Conservation (phyloP, 1,284 basidiomycete species). For the Pterulicium gracile region DNA sequence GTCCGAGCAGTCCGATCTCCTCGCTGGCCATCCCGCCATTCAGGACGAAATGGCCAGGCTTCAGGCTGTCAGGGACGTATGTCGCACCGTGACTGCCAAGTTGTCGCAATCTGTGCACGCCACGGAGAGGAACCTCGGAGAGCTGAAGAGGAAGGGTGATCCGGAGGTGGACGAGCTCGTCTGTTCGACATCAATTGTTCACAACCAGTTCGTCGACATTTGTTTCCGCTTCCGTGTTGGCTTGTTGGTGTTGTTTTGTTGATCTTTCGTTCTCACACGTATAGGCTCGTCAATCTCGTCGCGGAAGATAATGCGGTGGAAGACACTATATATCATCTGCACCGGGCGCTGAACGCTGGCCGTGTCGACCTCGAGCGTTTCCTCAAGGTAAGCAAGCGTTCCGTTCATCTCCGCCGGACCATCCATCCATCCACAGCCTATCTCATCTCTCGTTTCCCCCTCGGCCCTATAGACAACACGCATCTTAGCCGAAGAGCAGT, state of each 20-base stretch:
- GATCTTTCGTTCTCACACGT: constrained; percentile 6
- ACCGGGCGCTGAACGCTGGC: constrained; percentile 86
- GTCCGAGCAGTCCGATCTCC: constrained; percentile 74
- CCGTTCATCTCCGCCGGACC: too few relatives aligned
- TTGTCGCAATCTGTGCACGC: constrained; percentile 50
- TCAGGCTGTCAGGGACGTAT: constrained; percentile 90
- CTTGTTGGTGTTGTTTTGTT: constrained; percentile 7
- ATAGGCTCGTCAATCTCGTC: constrained; percentile 84
- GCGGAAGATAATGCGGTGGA: constrained; percentile 99
- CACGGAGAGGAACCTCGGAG: constrained; percentile 58
- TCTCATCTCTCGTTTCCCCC: constrained; percentile 4
- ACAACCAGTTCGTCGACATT: constrained; percentile 73
- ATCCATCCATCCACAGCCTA: too few relatives aligned
- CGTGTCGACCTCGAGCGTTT: constrained; percentile 89
- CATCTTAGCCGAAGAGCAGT: constrained; percentile 87
- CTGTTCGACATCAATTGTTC: constrained; percentile 89
- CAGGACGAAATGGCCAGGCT: constrained; percentile 94
- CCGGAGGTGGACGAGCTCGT: constrained; percentile 88
- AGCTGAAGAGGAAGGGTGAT: constrained; percentile 65
- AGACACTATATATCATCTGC: constrained; percentile 96
- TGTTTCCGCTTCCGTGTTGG: constrained; percentile 2
- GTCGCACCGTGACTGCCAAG: constrained; percentile 64
- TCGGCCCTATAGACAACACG: constrained; percentile 59
- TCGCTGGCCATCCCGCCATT: constrained; percentile 85
- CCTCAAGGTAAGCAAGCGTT: constrained; percentile 54